Evolutionary conservation across 306 rosid species (phyloP), one percentile per base, ranked within the genome.

Genomic region (barrel medic (Medicago truncatula)): DNA sequence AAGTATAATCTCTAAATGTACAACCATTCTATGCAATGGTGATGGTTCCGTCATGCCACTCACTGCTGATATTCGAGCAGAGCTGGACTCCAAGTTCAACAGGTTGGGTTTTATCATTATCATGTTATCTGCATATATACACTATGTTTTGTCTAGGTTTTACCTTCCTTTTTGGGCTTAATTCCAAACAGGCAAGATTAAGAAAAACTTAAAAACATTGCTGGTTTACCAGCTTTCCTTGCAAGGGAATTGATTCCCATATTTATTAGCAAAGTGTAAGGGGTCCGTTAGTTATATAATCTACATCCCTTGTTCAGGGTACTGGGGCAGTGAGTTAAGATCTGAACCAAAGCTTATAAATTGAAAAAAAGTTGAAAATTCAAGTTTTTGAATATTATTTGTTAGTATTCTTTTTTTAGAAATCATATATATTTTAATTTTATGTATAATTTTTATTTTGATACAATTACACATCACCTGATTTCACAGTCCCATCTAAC

Each of bases 1-100:
- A 88, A 92, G 96, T 79, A 89, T 95, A 69, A 80, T 95, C 31
- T 78, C 97, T 74, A 85, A 94, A 80, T 90, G 97, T 86, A 79
- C 97, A 76, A 84, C 82, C 82, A 87, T 92, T 78, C 75, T 95
- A 80, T 92, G 96, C 84, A 95, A 92, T 43, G 90, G 84, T 13
- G 87, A 86, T 81, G 93, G 96, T 76, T 92, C 96, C 49, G 81
- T 85, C 57, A 79, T 73, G 79, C 91, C 96, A 62, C 87, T 95
- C 47, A 92, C 98, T 8, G 75, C 92, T 74, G 85, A 73, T 80
- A 81, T 85, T 80, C 92, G 88, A 63, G 87, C 89, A 23, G 97
- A 92, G 87, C 74, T 95, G 83, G 93, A 86, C 56, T 84, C 85
- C 53, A 90, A 87, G 74, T 95, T 95, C 76, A 79, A 80, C 50